Evolutionary conservation across 2,329 filamentous ascomycete genomes (phyloP), one percentile per base, ranked within the genome.

Genomic region (Chaetomiaceae sp.): DNA sequence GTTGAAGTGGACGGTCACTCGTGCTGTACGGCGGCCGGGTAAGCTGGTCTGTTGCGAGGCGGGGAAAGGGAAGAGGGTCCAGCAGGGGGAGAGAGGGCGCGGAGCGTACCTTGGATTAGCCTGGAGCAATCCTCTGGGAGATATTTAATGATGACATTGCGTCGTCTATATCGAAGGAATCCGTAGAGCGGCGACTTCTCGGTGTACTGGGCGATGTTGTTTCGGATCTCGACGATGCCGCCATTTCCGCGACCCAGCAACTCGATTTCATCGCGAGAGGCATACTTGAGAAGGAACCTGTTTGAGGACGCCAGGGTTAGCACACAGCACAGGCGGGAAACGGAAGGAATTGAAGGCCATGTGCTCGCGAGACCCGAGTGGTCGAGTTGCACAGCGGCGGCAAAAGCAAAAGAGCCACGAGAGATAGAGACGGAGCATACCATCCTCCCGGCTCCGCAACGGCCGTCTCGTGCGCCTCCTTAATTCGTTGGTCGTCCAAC

Each of bases 241-340:
- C 88, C 87, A 59, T 77, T 86, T 44, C 93, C 93, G 59, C 80
- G 82, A 54, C 77, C 81, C 52, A 93, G 75, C 50, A 99, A 71
- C 58, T 88, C 84, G 55, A 99, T 78, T 61, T 92, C 88, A 74
- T 99, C 93, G 68, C 93, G 85, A 55, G 86, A 86, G 56, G 82
- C 78, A 71, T 99, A 99, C 67, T 92, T 91, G 61, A 99, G 82
- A 56, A 97, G 81, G 64, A 99, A 93, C 93, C 93, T 97, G 65
- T 60, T 34, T 20, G 5, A n/a, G 4, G 10, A 44, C 3, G 14
- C 19, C 33, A 21, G 4, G 34, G 35, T 59, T 35, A 60, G 49
- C 8, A 12, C 30, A 8, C 30, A 12, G 9, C 5, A 10, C 12
- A 7, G 30, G 12, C 7, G 7, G 12, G 30, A 12, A 13, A 12